A percentile compares a stretch with the other conserved stretches of the same genome.
Evolutionary conservation across 495 filamentous ascomycete species (phyloP).

Genomic region (Margaritispora aquatica): DNA sequence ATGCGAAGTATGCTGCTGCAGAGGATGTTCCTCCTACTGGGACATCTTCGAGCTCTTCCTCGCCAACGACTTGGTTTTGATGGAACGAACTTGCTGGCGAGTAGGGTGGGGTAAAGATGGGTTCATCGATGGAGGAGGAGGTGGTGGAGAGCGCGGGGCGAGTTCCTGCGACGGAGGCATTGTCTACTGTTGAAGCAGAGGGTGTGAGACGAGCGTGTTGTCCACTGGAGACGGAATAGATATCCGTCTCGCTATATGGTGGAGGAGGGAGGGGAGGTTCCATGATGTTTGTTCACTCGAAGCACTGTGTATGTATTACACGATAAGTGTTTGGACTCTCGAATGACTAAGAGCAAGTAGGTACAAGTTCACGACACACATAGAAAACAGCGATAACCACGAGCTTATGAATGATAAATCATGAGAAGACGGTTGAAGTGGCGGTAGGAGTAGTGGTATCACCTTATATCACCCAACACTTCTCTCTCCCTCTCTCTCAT

Average conservation of each 20-base stretch:
- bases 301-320: no score
- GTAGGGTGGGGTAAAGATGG: slow-evolving; percentile 42
- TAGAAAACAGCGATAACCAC: neutral
- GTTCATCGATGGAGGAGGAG: slow-evolving; percentile 31
- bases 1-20: slow-evolving; percentile 19
- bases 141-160: slow-evolving; percentile 16
- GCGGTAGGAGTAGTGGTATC: no score
- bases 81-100: slow-evolving; percentile 29
- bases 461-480: no score
- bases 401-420: neutral
- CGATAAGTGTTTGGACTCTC: neutral
- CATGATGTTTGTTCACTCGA: slow-evolving; percentile 4
- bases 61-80: slow-evolving; percentile 15
- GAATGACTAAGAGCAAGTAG: no score
- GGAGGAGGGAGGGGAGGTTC: slow-evolving; percentile 31
- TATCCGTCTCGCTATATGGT: slow-evolving; percentile 44
- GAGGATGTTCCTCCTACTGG: slow-evolving; percentile 8
- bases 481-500: no score
- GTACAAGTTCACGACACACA: neutral
- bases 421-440: no score
- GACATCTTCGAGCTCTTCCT: slow-evolving; percentile 6
- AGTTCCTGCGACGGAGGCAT: slow-evolving; percentile 4
- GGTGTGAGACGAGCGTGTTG: neutral
- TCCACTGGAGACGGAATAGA: slow-evolving; percentile 31
- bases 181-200: slow-evolving; percentile 2